phyloP scores from a whole-genome alignment of 1,139 yeast genomes.

The Hansenula lynferdii region DNA sequence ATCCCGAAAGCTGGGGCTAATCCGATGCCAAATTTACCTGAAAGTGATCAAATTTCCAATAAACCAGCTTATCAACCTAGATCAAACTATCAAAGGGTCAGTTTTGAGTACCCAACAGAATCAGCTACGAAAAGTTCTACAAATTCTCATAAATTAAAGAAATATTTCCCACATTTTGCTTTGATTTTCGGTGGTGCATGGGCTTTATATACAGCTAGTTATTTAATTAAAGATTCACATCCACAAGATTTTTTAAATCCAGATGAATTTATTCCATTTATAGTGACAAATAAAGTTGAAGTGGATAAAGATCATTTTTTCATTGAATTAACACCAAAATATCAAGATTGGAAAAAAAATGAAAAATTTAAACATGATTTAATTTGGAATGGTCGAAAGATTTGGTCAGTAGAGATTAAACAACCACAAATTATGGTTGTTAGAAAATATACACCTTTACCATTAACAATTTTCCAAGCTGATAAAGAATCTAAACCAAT shows the following conservation, averaged over 20 bases:
- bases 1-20: slow-evolving; percentile 10
- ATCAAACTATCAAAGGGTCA: slow-evolving; percentile 44
- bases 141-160: slow-evolving; percentile 27
- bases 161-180: slow-evolving; percentile 50
- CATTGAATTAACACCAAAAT: slow-evolving; percentile 68
- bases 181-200: slow-evolving; percentile 49
- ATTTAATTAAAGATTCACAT: slow-evolving; percentile 34
- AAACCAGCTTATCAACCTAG: not conserved
- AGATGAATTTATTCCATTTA: slow-evolving; percentile 60
- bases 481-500: slow-evolving; percentile 14
- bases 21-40: slow-evolving; percentile 5
- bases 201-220: slow-evolving; percentile 58
- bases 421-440: slow-evolving; percentile 94
- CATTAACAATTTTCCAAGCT: slow-evolving; percentile 50
- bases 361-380: slow-evolving; percentile 37
- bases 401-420: slow-evolving; percentile 88
- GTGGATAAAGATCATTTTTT: slow-evolving; percentile 67
- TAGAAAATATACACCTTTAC: slow-evolving; percentile 85
- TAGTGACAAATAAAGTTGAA: slow-evolving; percentile 61
- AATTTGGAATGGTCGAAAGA: slow-evolving; percentile 69
- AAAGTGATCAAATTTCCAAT: not conserved
- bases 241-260: slow-evolving; percentile 31
- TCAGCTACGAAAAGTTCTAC: slow-evolving; percentile 26
- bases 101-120: slow-evolving; percentile 50
- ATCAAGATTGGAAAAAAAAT: slow-evolving; percentile 41